Conservation (phyloP, 2,329 filamentous ascomycete species). For the Aspergillus phoenicis region DNA sequence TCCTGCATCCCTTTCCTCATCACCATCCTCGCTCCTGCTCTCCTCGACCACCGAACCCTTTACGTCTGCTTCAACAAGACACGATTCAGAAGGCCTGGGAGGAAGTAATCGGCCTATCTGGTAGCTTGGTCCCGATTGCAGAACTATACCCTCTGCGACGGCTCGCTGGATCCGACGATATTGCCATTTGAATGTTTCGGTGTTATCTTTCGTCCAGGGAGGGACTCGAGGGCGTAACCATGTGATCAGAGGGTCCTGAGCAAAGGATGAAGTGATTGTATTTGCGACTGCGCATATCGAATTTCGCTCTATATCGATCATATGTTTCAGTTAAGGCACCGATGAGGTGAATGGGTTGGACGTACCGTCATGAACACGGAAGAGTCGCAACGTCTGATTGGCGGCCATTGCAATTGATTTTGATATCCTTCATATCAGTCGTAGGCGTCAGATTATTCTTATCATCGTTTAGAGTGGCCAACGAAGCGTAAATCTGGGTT, state of each 20-base stretch:
- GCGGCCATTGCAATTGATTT: not conserved
- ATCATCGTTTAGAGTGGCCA: not conserved
- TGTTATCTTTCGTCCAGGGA: conserved; percentile 17
- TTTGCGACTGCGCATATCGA: conserved; percentile 19
- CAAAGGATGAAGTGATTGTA: conserved; percentile 28
- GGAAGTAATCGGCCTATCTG: conserved; percentile 17
- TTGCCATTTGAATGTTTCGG: conserved; percentile 24
- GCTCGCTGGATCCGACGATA: conserved; percentile 27
- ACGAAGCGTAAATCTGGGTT: not conserved
- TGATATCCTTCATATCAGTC: not conserved
- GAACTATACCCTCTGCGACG: conserved; percentile 24
- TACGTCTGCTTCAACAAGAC: not conserved
- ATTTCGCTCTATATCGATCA: conserved; percentile 13
- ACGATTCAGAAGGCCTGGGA: not conserved
- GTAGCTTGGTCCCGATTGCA: conserved; percentile 14
- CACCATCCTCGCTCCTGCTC: not conserved
- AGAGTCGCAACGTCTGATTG: conserved; percentile 9
- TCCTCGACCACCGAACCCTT: not conserved
- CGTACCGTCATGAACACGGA: conserved; percentile 15
- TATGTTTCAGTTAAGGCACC: not conserved
- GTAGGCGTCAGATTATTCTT: not conserved
- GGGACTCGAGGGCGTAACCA: conserved; percentile 28
- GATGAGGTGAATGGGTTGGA: not conserved
- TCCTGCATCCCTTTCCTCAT: conserved; percentile 19
- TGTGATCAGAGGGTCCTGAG: conserved; percentile 28